These are phyloP conservation scores for Oenanthe sinensis DNA, from an alignment of 129 eudicot species.

Conservation along the genomic window DNA sequence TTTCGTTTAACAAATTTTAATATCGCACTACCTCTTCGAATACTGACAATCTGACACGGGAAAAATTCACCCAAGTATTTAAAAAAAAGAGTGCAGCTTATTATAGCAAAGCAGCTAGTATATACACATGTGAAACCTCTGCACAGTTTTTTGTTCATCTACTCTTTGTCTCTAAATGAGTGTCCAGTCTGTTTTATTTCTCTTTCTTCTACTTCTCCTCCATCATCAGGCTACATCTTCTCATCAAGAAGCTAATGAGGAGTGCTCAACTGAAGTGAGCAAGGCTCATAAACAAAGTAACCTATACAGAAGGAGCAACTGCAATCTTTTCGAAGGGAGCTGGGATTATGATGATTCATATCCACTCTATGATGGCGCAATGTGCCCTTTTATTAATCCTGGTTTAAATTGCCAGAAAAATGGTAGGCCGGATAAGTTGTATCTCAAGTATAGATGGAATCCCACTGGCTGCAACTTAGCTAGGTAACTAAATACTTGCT, in stretches of 20 bases:
- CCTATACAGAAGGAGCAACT: background rate
- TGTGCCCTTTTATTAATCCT: slow-evolving; percentile 31
- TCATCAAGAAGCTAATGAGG: background rate
- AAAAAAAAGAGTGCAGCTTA: background rate
- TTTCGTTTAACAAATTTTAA: too few relatives aligned
- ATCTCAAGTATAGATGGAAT: slow-evolving; percentile 58
- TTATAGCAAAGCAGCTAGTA: too few relatives aligned
- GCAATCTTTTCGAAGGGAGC: slow-evolving; percentile 37
- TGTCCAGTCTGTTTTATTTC: background rate
- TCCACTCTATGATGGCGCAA: slow-evolving; percentile 27
- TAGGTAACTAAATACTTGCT: slow-evolving; percentile 19
- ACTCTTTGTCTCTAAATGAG: slow-evolving; percentile 1
- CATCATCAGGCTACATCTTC: background rate
- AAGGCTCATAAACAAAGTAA: background rate
- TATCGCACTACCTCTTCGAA: background rate
- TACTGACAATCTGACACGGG: background rate
- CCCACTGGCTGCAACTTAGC: slow-evolving; percentile 50
- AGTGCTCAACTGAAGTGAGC: background rate
- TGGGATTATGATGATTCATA: slow-evolving; percentile 38
- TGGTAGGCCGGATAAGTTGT: slow-evolving; percentile 34
- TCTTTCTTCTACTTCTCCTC: background rate
- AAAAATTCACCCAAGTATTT: background rate
- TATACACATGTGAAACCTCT: slow-evolving; percentile 1
- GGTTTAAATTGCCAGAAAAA: slow-evolving; percentile 40
- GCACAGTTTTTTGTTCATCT: background rate